phyloP scores from a whole-genome alignment of 768 basidiomycete genomes.

The Lentinula guzmanii region DNA sequence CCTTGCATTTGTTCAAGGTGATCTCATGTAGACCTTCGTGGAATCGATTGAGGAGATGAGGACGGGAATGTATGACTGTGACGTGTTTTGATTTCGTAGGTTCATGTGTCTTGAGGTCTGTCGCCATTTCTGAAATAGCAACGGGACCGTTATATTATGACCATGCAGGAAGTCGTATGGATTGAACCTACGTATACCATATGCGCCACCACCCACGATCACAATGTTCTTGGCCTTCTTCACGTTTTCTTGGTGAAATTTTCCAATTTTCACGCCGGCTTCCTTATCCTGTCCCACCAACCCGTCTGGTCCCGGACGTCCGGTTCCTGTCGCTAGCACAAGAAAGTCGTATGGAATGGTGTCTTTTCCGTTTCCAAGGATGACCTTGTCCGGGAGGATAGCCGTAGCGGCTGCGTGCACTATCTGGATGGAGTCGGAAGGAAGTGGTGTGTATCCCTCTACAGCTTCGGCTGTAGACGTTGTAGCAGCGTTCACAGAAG shows the following conservation, averaged over 20 bases:
- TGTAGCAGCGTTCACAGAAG: constrained; percentile 7
- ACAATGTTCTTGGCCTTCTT: constrained; percentile 32
- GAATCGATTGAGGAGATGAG: constrained; percentile 37
- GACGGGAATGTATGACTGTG: constrained; percentile 42
- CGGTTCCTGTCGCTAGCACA: constrained; percentile 29
- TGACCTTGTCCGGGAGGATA: constrained; percentile 14
- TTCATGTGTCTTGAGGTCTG: constrained; percentile 34
- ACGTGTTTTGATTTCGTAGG: constrained; percentile 32
- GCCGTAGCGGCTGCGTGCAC: constrained; percentile 14
- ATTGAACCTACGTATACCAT: constrained; percentile 43
- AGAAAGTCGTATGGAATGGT: constrained; percentile 26
- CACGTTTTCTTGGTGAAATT: constrained; percentile 24
- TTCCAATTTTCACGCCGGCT: constrained; percentile 18
- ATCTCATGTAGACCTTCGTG: constrained; percentile 28
- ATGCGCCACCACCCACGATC: constrained; percentile 54
- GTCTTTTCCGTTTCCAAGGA: constrained; percentile 14
- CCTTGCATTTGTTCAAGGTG: constrained; percentile 20
- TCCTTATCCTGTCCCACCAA: constrained; percentile 14
- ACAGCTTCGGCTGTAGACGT: background rate
- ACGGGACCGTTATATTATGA: background rate
- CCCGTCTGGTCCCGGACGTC: constrained; percentile 4
- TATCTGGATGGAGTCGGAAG: constrained; percentile 17
- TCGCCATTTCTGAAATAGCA: constrained; percentile 32
- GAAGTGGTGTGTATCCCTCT: constrained; percentile 3
- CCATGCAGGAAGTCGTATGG: background rate